A percentile compares a stretch with the other conserved stretches of the same genome.
phyloP scores from a whole-genome alignment of 805 yeast species.

The Myxozyma udenii region DNA sequence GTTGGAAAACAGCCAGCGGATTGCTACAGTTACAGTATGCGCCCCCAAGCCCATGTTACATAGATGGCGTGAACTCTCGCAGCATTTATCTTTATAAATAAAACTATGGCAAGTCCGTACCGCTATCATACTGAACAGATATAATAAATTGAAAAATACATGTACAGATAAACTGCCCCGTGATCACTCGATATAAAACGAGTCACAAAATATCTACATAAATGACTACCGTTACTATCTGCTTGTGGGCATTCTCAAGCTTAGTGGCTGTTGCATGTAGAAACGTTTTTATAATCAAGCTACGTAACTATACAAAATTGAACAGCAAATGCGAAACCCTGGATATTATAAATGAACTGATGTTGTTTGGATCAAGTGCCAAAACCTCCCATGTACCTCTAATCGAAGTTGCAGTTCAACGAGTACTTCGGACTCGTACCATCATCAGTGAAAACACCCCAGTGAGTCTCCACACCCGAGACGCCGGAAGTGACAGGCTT shows the following conservation, averaged over 20 bases:
- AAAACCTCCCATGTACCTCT: too few species aligned
- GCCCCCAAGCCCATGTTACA: too few species aligned
- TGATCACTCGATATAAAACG: too few species aligned
- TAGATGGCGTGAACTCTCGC: too few species aligned
- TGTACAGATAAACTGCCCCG: neutral
- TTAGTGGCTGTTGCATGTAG: neutral
- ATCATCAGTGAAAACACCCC: slow-evolving; percentile 78
- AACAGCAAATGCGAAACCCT: too few species aligned
- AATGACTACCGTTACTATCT: neutral
- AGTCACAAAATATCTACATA: too few species aligned
- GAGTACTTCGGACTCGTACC: slow-evolving; percentile 21
- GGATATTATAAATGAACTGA: too few species aligned
- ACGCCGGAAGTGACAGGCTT: slow-evolving; percentile 86
- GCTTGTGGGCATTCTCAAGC: neutral
- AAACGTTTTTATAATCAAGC: too few species aligned
- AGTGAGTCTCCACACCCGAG: slow-evolving; percentile 79
- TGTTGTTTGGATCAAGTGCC: too few species aligned
- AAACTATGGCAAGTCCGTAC: neutral
- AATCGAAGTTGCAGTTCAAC: slow-evolving; percentile 14
- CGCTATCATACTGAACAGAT: neutral
- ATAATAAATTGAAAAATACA: neutral
- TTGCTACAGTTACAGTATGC: too few species aligned
- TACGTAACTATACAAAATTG: too few species aligned
- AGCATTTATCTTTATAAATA: neutral
- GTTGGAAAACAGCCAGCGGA: too few species aligned